These are phyloP conservation scores for Arthrobotrys megalospora DNA, from an alignment of 2,329 filamentous ascomycete genomes.

Conservation along the genomic window DNA sequence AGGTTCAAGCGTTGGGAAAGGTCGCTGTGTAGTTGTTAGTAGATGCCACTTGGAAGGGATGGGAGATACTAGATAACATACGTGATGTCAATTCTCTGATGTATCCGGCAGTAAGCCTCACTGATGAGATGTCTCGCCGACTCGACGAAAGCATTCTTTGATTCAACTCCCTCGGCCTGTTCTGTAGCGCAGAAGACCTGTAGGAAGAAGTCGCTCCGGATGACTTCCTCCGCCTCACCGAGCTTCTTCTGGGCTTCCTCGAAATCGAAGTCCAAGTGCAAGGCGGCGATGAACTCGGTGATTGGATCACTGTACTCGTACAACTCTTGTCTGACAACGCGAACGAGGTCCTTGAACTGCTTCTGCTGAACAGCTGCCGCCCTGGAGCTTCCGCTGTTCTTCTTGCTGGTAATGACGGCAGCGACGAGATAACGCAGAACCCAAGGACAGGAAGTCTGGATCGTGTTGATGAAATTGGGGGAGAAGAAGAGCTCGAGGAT, in stretches of 20 bases:
- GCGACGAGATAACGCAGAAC: constrained; percentile 93
- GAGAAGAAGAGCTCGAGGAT: constrained; percentile 98
- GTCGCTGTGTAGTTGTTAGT: constrained; percentile 73
- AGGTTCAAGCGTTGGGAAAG: constrained; percentile 91
- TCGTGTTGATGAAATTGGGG: constrained; percentile 98
- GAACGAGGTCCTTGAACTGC: constrained; percentile 96
- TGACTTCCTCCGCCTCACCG: constrained; percentile 87
- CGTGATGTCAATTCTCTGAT: constrained; percentile 97
- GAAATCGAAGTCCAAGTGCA: constrained; percentile 97
- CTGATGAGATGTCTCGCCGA: constrained; percentile 96
- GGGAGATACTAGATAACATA: constrained; percentile 65
- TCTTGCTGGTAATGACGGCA: constrained; percentile 93
- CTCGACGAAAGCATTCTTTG: constrained; percentile 91
- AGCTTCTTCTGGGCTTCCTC: constrained; percentile 95
- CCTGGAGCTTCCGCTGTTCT: constrained; percentile 73
- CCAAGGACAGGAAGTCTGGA: constrained; percentile 98
- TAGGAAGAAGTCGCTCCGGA: constrained; percentile 96
- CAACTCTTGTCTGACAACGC: constrained; percentile 94
- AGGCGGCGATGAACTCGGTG: constrained; percentile 94
- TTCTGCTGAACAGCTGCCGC: constrained; percentile 94
- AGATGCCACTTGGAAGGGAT: constrained; percentile 2
- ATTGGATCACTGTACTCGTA: constrained; percentile 98
- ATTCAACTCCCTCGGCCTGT: constrained; percentile 69
- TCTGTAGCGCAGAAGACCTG: constrained; percentile 64
- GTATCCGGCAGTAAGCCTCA: constrained; percentile 99